A percentile compares a stretch with the other conserved stretches of the same genome.
Evolutionary conservation across 305 asterid species (phyloP).

Genomic region (Solanum hybrid): DNA sequence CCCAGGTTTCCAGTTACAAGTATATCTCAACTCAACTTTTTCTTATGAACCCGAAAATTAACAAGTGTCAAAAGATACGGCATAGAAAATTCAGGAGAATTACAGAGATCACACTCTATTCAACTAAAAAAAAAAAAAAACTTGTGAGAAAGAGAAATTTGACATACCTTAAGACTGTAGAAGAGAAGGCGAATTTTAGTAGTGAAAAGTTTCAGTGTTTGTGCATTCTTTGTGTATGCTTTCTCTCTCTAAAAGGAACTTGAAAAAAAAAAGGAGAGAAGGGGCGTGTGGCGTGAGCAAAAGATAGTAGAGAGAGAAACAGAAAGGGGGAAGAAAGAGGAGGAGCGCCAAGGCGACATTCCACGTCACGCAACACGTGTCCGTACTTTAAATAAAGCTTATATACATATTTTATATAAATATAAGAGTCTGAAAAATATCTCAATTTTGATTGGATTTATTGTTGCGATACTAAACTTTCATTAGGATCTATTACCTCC

Average conservation of each 20-base stretch:
- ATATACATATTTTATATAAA: too few species aligned
- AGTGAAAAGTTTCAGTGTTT: slow-evolving; percentile 7
- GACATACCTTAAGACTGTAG: slow-evolving; percentile 10
- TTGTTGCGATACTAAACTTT: too few species aligned
- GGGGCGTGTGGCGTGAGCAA: slow-evolving; percentile 11
- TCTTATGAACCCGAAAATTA: neutral
- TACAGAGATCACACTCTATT: neutral
- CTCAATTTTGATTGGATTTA: too few species aligned
- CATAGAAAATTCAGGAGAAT: neutral
- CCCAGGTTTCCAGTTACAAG: neutral
- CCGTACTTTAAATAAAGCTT: neutral
- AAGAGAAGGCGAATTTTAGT: neutral
- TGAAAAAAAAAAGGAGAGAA: neutral
- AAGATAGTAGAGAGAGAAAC: slow-evolving; percentile 13
- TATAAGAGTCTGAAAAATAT: too few species aligned
- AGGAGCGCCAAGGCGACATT: slow-evolving; percentile 23
- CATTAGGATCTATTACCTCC: too few species aligned
- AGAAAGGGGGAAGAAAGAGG: slow-evolving; percentile 4
- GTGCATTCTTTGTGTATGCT: slow-evolving; percentile 10
- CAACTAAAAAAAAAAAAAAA: neutral
- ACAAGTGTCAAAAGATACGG: neutral
- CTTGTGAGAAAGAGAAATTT: neutral
- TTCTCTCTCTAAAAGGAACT: neutral
- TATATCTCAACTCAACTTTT: neutral
- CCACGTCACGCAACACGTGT: slow-evolving; percentile 53